Evolutionary conservation across 2,329 filamentous ascomycete genomes (phyloP).

Genomic region (Aspergillus japonicus): DNA sequence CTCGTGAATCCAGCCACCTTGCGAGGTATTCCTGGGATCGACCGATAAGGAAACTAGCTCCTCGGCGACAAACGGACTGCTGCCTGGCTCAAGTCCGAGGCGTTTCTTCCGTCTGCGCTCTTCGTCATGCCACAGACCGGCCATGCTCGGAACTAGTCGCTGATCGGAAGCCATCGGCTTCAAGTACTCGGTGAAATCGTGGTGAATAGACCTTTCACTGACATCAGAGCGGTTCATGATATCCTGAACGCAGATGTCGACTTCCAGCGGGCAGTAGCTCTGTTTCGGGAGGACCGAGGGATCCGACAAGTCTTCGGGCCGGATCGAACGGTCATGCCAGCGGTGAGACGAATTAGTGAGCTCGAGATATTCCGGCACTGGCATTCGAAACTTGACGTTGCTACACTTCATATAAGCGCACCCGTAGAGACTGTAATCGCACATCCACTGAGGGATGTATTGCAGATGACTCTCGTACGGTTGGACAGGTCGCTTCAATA

Average conservation of each 20-base stretch:
- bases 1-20: slow-evolving; percentile 91
- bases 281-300: slow-evolving; percentile 67
- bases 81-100: slow-evolving; percentile 66
- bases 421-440: slow-evolving; percentile 95
- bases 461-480: slow-evolving; percentile 93
- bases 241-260: slow-evolving; percentile 84
- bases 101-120: slow-evolving; percentile 71
- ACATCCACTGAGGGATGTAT: slow-evolving; percentile 95
- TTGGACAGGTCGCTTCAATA: slow-evolving; percentile 81
- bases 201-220: slow-evolving; percentile 74
- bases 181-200: slow-evolving; percentile 76
- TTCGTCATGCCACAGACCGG: slow-evolving; percentile 88
- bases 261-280: slow-evolving; percentile 85
- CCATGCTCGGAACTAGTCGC: slow-evolving; percentile 92
- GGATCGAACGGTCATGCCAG: slow-evolving; percentile 78
- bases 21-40: slow-evolving; percentile 67
- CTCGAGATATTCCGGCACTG: slow-evolving; percentile 69
- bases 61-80: slow-evolving; percentile 76
- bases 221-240: slow-evolving; percentile 81
- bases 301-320: slow-evolving; percentile 58
- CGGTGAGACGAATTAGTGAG: slow-evolving; percentile 62
- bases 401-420: slow-evolving; percentile 79
- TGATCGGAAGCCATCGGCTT: slow-evolving; percentile 64
- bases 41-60: slow-evolving; percentile 87
- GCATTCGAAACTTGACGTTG: slow-evolving; percentile 70